Evolutionary conservation across 2,329 filamentous ascomycete species (phyloP).

Genomic region (Hypoxylon rubiginosum): DNA sequence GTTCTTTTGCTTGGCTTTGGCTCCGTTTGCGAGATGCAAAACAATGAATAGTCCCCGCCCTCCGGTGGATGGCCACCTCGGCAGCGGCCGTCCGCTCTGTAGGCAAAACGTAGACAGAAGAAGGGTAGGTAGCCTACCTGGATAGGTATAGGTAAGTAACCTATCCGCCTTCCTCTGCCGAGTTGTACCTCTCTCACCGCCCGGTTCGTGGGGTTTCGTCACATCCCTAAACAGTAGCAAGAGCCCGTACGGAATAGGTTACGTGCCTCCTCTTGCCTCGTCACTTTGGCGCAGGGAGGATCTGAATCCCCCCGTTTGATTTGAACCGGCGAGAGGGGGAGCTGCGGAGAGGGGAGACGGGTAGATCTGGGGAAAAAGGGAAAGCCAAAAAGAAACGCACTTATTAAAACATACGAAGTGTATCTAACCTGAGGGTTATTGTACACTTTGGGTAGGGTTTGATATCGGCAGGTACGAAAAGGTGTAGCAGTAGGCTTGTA

Average conservation of each 20-base stretch:
- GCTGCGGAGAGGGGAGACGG: constrained; percentile 1
- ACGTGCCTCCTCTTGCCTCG: not conserved
- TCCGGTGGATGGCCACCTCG: constrained; percentile 37
- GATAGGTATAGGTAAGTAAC: not conserved
- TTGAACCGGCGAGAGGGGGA: not conserved
- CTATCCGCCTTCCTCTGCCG: not conserved
- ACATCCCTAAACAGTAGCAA: not conserved
- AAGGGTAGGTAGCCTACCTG: not conserved
- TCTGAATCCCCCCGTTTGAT: not conserved
- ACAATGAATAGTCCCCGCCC: not conserved
- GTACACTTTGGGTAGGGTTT: not conserved
- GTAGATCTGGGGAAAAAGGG: not conserved
- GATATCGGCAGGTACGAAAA: not conserved
- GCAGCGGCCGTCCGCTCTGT: constrained; percentile 37
- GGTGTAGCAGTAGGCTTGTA: constrained; percentile 1
- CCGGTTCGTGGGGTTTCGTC: not conserved
- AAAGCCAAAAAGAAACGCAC: not conserved
- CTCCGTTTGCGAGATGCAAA: constrained; percentile 29
- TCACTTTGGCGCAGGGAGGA: constrained; percentile 1
- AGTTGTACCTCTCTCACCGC: not conserved
- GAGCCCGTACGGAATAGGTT: not conserved
- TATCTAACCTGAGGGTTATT: not conserved
- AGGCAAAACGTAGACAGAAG: constrained; percentile 10
- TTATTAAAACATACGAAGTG: not conserved
- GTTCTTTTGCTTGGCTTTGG: constrained; percentile 3